Evolutionary conservation across 805 yeast genomes (phyloP).

Genomic region (Danielozyma ontarioensis): DNA sequence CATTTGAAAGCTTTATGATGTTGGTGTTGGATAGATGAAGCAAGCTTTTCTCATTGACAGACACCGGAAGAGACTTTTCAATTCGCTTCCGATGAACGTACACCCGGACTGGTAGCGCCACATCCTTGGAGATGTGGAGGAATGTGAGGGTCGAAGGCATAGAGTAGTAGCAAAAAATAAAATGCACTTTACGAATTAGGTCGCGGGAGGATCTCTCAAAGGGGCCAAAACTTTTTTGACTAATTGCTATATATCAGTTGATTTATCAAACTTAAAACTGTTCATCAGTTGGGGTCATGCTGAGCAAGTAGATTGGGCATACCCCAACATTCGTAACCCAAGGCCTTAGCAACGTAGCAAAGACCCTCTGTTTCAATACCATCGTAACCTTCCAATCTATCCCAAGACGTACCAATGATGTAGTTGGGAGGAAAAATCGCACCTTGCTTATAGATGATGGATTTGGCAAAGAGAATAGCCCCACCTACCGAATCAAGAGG

Average conservation of each 20-base stretch:
- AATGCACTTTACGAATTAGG: neutral
- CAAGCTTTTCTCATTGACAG: slow-evolving; percentile 20
- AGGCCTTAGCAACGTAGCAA: slow-evolving; percentile 40
- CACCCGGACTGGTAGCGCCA: slow-evolving; percentile 15
- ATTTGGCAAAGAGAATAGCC: slow-evolving; percentile 41
- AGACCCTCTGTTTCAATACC: slow-evolving; percentile 53
- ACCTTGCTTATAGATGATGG: slow-evolving; percentile 42
- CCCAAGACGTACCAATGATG: slow-evolving; percentile 44
- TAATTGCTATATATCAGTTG: too few species aligned
- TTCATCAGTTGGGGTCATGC: slow-evolving; percentile 17
- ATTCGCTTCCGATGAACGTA: slow-evolving; percentile 18
- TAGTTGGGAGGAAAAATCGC: slow-evolving; percentile 42
- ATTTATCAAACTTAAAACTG: too few species aligned
- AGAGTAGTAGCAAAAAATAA: neutral
- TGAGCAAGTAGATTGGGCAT: slow-evolving; percentile 42
- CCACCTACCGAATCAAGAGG: slow-evolving; percentile 49
- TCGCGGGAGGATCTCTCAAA: neutral
- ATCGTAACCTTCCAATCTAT: slow-evolving; percentile 43
- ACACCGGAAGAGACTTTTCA: slow-evolving; percentile 11
- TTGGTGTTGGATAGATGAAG: slow-evolving; percentile 16
- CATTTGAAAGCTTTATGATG: slow-evolving; percentile 18
- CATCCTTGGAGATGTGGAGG: slow-evolving; percentile 9
- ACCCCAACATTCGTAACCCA: slow-evolving; percentile 46
- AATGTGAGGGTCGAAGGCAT: slow-evolving; percentile 18
- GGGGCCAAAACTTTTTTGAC: too few species aligned